These are phyloP conservation scores for Pseudozyma flocculosa DNA, from an alignment of 1,284 basidiomycete species.

Conservation along the genomic window DNA sequence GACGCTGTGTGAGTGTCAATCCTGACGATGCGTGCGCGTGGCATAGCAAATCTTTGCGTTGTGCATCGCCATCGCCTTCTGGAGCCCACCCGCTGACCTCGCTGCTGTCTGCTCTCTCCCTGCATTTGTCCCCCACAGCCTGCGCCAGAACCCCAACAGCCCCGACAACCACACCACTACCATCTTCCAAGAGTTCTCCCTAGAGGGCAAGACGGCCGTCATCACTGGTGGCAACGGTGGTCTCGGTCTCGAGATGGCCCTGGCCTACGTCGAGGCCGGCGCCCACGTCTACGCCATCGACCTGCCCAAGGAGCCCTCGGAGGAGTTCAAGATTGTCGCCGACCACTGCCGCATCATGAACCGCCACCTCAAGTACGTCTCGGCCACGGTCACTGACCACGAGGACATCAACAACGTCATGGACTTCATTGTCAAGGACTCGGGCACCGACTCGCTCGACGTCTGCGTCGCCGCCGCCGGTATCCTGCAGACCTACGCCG, in stretches of 20 bases:
- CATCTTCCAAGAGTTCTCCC: constrained; percentile 72
- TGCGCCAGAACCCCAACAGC: constrained; percentile 45
- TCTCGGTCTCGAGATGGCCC: constrained; percentile 78
- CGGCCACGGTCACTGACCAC: constrained; percentile 65
- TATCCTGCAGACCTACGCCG: constrained; percentile 67
- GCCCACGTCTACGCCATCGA: constrained; percentile 78
- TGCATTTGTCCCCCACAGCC: constrained; percentile 1
- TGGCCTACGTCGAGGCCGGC: constrained; percentile 74
- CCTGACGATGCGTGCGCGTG: constrained; percentile 2
- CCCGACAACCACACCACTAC: constrained; percentile 53
- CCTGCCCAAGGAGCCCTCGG: constrained; percentile 67
- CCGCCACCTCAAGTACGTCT: constrained; percentile 65
- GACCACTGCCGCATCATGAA: constrained; percentile 62
- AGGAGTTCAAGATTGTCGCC: constrained; percentile 65
- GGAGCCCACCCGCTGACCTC: not conserved
- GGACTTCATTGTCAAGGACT: constrained; percentile 52
- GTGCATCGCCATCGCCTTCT: no score
- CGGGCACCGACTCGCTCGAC: constrained; percentile 66
- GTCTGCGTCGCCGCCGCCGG: constrained; percentile 76
- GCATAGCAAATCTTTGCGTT: constrained; percentile 1
- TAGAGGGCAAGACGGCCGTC: constrained; percentile 72
- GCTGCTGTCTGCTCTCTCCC: not conserved
- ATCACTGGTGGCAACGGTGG: constrained; percentile 69
- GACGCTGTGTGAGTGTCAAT: constrained; percentile 34
- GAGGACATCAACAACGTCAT: constrained; percentile 57